Conservation (phyloP, 805 yeast genomes). For the Pichia sporocuriosa region DNA sequence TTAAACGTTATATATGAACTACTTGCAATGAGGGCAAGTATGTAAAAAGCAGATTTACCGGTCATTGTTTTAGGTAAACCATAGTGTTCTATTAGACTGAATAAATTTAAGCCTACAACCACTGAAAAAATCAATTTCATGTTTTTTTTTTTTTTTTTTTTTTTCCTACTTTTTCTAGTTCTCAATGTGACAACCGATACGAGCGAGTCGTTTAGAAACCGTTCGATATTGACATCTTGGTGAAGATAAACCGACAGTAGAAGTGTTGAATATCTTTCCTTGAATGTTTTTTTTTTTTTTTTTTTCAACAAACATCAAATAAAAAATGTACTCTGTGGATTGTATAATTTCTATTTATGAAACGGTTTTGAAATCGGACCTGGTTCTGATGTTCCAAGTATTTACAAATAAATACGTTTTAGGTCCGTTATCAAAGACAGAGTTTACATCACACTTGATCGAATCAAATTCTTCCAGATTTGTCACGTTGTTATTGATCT, state of each 20-base stretch:
- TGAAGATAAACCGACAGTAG: no score
- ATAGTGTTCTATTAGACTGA: no score
- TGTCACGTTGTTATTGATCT: slow-evolving; percentile 24
- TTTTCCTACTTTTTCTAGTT: no score
- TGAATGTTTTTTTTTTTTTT: not conserved
- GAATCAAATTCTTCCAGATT: slow-evolving; percentile 17
- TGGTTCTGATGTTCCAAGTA: slow-evolving; percentile 3
- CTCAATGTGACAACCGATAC: no score
- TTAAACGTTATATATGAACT: slow-evolving; percentile 7
- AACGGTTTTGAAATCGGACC: not conserved
- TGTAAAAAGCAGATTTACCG: not conserved
- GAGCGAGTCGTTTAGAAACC: not conserved
- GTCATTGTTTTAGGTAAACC: no score
- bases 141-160: no score
- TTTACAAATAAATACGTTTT: slow-evolving; percentile 15
- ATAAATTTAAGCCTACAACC: no score
- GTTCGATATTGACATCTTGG: no score
- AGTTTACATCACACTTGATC: slow-evolving; percentile 22
- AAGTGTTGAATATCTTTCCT: no score
- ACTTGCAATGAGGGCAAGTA: slow-evolving; percentile 6
- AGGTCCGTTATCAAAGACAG: slow-evolving; percentile 10
- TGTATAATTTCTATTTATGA: not conserved
- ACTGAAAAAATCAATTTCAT: no score
- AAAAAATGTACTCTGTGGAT: no score
- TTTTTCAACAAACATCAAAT: not conserved